Evolutionary conservation across 805 yeast genomes (phyloP).

Genomic region (Candida pini): DNA sequence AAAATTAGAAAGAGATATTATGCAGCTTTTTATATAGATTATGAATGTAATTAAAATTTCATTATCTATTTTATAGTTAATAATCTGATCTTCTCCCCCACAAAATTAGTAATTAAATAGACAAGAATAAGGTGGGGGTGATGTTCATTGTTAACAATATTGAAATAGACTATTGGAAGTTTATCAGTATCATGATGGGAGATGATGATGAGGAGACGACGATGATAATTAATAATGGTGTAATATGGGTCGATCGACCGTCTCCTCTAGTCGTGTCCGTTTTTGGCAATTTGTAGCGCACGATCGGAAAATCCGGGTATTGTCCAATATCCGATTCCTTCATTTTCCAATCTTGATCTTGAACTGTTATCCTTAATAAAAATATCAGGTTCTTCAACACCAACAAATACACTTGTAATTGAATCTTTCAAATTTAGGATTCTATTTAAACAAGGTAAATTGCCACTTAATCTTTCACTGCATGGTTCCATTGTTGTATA

Average conservation of each 20-base stretch:
- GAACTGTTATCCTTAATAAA: constrained; percentile 81
- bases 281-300: constrained; percentile 62
- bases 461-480: constrained; percentile 82
- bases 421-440: constrained; percentile 44
- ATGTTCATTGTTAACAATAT: no score
- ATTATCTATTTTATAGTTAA: no score
- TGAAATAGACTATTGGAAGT: no score
- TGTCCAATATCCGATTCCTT: constrained; percentile 66
- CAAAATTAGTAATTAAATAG: no score
- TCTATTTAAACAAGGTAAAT: constrained; percentile 80
- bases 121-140: no score
- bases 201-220: no score
- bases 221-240: no score
- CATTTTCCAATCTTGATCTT: constrained; percentile 41
- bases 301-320: constrained; percentile 78
- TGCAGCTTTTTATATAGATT: no score
- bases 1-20: no score
- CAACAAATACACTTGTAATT: constrained; percentile 79
- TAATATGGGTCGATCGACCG: not conserved
- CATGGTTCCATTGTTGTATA: constrained; percentile 99
- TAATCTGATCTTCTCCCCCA: no score
- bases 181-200: no score
- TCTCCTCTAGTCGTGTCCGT: constrained; percentile 51
- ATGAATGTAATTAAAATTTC: no score
- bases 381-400: constrained; percentile 84